Percentiles rank a stretch among this genome's conserved stretches.
Evolutionary conservation across 1,139 yeast species (phyloP).

Genomic region (Geotrichum cucujoidarum): DNA sequence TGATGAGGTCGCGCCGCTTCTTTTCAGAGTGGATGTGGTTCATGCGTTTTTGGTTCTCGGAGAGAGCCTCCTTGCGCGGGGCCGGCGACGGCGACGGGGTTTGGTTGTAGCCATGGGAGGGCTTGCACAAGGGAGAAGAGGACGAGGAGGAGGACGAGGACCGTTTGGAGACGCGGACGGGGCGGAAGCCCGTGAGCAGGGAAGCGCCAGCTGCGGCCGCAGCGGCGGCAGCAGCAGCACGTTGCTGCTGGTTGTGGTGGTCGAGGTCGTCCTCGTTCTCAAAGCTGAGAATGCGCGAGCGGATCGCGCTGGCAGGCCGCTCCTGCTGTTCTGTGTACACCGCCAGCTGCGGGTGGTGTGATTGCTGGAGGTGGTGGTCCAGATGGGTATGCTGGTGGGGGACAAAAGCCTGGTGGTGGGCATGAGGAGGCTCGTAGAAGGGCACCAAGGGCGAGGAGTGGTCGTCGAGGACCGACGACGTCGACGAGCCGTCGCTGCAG

Average conservation of each 20-base stretch:
- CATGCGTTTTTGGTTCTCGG: conserved; percentile 61
- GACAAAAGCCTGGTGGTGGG: too few species aligned
- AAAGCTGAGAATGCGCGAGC: background rate
- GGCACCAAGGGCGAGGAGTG: too few species aligned
- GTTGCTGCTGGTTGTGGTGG: too few species aligned
- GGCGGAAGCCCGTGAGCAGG: background rate
- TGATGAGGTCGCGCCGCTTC: conserved; percentile 65
- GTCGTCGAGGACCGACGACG: too few species aligned
- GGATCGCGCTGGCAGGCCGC: background rate
- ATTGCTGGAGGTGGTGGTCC: background rate
- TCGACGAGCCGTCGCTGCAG: too few species aligned
- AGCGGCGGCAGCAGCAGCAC: too few species aligned
- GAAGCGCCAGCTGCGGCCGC: too few species aligned
- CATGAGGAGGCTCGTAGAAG: too few species aligned
- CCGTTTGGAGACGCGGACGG: background rate
- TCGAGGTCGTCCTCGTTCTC: background rate
- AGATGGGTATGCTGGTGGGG: too few species aligned
- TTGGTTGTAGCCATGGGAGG: background rate
- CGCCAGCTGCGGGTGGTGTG: background rate
- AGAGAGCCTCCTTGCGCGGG: conserved; percentile 41
- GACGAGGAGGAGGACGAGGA: background rate
- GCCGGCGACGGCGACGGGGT: background rate
- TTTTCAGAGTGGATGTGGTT: conserved; percentile 76
- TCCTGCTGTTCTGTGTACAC: background rate
- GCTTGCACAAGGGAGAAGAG: background rate